Percentiles rank a stretch among this genome's conserved stretches.
Conservation (phyloP, 176 grass and related monocot species). For the Aegilops sharonensis region DNA sequence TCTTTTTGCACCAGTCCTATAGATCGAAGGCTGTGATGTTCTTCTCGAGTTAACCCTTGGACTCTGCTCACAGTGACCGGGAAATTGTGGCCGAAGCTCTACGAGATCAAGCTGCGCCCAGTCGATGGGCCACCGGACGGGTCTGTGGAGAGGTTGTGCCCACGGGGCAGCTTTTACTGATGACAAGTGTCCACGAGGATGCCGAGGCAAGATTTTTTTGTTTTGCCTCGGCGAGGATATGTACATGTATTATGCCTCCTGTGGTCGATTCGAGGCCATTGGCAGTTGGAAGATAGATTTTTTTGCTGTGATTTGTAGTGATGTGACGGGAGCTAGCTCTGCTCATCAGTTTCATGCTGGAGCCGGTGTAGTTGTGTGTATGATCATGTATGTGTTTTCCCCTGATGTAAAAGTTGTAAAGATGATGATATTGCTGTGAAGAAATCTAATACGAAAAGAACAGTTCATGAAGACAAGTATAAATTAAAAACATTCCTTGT, state of each 20-base stretch:
- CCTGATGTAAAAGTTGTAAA: constrained; percentile 11
- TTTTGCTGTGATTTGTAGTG: background rate
- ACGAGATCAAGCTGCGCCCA: constrained; percentile 46
- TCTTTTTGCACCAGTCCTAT: background rate
- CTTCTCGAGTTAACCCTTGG: too few relatives aligned
- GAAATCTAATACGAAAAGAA: background rate
- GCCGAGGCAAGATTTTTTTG: too few relatives aligned
- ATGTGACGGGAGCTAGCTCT: background rate
- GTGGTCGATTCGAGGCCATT: background rate
- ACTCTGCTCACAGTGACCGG: constrained; percentile 33
- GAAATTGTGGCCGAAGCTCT: constrained; percentile 51
- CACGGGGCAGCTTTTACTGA: constrained; percentile 39
- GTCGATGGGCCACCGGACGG: constrained; percentile 40
- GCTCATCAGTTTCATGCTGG: background rate
- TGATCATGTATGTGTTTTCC: background rate
- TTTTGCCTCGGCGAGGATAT: background rate
- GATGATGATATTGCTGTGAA: background rate
- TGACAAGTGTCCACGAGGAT: background rate
- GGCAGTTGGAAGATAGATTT: background rate
- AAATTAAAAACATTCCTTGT: too few relatives aligned
- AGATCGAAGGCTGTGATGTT: too few relatives aligned
- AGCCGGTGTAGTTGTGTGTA: constrained; percentile 13
- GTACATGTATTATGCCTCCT: background rate
- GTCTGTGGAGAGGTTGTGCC: constrained; percentile 43
- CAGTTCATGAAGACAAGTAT: background rate